A percentile compares a stretch with the other conserved stretches of the same genome.
Evolutionary conservation across 805 yeast species (phyloP).

Genomic region (Saitoella complicata): DNA sequence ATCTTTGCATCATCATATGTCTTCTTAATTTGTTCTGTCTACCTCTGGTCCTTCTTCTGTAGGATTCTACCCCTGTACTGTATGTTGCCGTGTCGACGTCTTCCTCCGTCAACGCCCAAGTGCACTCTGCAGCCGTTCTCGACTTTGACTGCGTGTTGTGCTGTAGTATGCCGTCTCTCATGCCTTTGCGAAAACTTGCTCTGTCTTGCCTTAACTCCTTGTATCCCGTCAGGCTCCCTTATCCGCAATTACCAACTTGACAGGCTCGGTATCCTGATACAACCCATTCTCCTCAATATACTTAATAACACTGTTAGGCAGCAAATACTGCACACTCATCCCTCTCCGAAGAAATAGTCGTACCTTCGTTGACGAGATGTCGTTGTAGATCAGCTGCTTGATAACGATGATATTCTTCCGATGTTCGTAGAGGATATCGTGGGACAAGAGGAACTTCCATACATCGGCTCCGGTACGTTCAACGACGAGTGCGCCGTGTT

Average conservation of each 20-base stretch:
- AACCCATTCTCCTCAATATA: constrained; percentile 85
- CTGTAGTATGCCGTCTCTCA: too few species aligned
- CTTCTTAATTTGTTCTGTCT: too few species aligned
- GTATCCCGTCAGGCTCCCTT: neutral
- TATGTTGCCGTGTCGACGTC: too few species aligned
- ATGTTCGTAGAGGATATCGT: constrained; percentile 39
- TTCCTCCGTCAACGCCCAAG: too few species aligned
- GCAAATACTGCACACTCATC: constrained; percentile 87
- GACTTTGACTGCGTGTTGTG: too few species aligned
- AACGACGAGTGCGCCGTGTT: constrained; percentile 89
- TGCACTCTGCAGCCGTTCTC: too few species aligned
- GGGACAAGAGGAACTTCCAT: constrained; percentile 74
- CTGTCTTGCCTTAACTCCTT: too few species aligned
- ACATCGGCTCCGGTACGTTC: constrained; percentile 96
- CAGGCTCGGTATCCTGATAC: constrained; percentile 85
- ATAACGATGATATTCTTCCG: constrained; percentile 73
- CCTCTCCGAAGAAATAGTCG: constrained; percentile 82
- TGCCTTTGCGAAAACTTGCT: too few species aligned
- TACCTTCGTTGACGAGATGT: constrained; percentile 88
- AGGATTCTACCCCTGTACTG: too few species aligned
- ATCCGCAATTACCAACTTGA: constrained; percentile 48
- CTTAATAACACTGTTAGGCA: constrained; percentile 87
- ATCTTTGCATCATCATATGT: too few species aligned
- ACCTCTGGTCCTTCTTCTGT: too few species aligned
- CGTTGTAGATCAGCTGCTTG: constrained; percentile 91